Base-by-base conservation (phyloP, 139 green algal genomes). In the Pleodorina starrii region DNA sequence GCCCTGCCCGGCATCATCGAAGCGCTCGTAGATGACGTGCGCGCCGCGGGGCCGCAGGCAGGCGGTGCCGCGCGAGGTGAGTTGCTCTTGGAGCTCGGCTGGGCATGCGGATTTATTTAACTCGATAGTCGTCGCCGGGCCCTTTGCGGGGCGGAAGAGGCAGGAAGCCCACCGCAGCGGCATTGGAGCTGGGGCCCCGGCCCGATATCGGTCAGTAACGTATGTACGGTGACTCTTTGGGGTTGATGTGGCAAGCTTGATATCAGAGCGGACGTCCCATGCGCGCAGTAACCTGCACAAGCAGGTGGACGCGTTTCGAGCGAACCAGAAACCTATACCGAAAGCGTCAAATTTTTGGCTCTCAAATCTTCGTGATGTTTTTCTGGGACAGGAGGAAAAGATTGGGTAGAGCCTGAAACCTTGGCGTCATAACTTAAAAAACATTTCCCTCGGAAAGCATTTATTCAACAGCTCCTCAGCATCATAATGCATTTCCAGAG, bases 21-120 rank as follows among this genome's bases (percentile, higher is more conserved):
- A 4, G n/a, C 81, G 81, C 32, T 87, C 60, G 16, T 87, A 87
- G 4, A 87, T 42, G 4, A 78, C 23, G 1, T 54, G 46, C 6
- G 81, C n/a, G 60, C 81, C 81, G 16, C 81, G 81, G 14, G 81
- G 81, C 9, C 81, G 60, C 17, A 87, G 60, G 29, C 29, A 48
- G 6, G 42, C 42, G 2, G 81, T 87, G 42, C 81, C 81, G 4
- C 60, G 60, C 6, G 35, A 1, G 5, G 19, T 3, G 1, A 87
- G 43, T 42, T 68, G 60, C 44, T 87, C 60, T 14, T 87, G 60
- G 0, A 87, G n/a, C 44, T 87, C 81, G 0, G 14, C 5, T 29
- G 81, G 81, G n/a, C 81, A 87, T 29, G 25, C 60, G 0, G 42
- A 19, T 19, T 36, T 2, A 66, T 86, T 76, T 12, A 86, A 40